Evolutionary conservation across 2,329 filamentous ascomycete species (phyloP).

Genomic region (Talaromyces sp.): DNA sequence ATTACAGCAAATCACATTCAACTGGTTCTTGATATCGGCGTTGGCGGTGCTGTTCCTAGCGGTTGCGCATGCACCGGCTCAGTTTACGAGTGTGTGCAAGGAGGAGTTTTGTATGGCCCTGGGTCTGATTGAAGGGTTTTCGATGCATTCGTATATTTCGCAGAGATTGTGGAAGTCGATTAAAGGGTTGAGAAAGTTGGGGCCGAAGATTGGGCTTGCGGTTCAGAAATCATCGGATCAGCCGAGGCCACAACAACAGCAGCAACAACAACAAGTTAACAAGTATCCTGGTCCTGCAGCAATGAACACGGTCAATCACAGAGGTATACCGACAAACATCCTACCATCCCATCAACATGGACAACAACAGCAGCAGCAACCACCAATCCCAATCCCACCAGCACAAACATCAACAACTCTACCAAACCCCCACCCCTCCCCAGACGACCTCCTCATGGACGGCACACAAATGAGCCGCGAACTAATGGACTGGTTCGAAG

Average conservation of each 20-base stretch:
- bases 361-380: slow-evolving; percentile 51
- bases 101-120: slow-evolving; percentile 63
- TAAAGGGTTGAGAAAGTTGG: slow-evolving; percentile 50
- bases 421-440: slow-evolving; percentile 20
- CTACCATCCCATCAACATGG: slow-evolving; percentile 25
- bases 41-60: slow-evolving; percentile 60
- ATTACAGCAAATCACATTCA: slow-evolving; percentile 59
- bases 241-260: background rate
- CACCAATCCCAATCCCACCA: slow-evolving; percentile 30
- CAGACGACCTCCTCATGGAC: slow-evolving; percentile 46
- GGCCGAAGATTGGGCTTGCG: slow-evolving; percentile 48
- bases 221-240: slow-evolving; percentile 21
- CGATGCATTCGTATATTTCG: slow-evolving; percentile 56
- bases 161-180: slow-evolving; percentile 60
- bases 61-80: slow-evolving; percentile 56
- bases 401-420: background rate
- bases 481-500: slow-evolving; percentile 58
- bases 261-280: background rate
- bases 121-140: slow-evolving; percentile 58
- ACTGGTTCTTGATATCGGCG: slow-evolving; percentile 60
- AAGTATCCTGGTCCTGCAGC: background rate
- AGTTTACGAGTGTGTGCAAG: slow-evolving; percentile 53
- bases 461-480: slow-evolving; percentile 55
- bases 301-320: background rate
- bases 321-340: background rate